Percentiles rank a stretch among this genome's conserved stretches.
Evolutionary conservation across 345 rosid species (phyloP).

Genomic region (Lepidium didymum): DNA sequence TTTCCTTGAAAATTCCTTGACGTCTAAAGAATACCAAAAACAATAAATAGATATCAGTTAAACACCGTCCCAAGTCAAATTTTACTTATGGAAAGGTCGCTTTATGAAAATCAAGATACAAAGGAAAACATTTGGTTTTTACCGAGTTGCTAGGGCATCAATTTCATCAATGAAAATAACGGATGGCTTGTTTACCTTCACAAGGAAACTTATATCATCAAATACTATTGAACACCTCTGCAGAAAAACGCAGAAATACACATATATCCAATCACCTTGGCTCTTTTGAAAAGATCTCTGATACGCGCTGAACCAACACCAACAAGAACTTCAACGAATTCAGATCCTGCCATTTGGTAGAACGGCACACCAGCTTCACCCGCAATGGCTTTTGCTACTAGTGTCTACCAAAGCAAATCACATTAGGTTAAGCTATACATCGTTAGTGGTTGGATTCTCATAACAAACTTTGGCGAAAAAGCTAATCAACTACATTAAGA

Average conservation of each 20-base stretch:
- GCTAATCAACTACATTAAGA: not conserved
- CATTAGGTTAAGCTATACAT: not conserved
- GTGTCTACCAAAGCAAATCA: slow-evolving; percentile 48
- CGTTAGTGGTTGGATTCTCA: not conserved
- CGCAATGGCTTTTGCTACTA: slow-evolving; percentile 94
- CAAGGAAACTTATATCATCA: slow-evolving; percentile 20
- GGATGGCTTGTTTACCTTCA: slow-evolving; percentile 93
- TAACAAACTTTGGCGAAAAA: not conserved
- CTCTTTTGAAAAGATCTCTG: slow-evolving; percentile 93
- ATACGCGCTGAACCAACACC: slow-evolving; percentile 98
- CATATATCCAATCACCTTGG: slow-evolving; percentile 51
- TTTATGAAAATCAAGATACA: not conserved
- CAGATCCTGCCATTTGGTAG: slow-evolving; percentile 98
- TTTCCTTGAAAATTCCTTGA: slow-evolving; percentile 81
- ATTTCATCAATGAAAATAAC: slow-evolving; percentile 94
- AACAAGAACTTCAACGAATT: slow-evolving; percentile 91
- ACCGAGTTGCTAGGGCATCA: slow-evolving; percentile 95
- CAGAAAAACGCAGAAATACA: not conserved
- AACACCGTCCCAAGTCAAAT: not conserved
- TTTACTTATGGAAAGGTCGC: not conserved
- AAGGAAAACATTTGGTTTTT: not conserved
- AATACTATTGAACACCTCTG: not conserved
- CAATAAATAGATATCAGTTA: not conserved
- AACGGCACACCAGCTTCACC: slow-evolving; percentile 98
- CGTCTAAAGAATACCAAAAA: slow-evolving; percentile 42